Percentiles rank a stretch among this genome's conserved stretches.
Evolutionary conservation across 2,329 filamentous ascomycete genomes (phyloP).

Genomic region (Fusarium sp.): DNA sequence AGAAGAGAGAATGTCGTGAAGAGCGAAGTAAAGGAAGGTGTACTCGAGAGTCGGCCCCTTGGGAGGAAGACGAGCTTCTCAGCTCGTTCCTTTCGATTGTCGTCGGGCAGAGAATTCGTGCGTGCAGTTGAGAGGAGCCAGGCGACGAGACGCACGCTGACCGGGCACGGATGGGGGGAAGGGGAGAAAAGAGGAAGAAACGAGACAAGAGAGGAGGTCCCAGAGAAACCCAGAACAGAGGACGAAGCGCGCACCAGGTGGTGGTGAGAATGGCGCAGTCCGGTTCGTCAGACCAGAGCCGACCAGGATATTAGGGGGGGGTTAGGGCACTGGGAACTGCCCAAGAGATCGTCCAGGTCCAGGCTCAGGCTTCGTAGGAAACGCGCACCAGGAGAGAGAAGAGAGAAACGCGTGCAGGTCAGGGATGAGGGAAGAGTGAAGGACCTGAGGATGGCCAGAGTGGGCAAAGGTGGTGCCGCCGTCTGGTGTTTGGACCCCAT

Average conservation of each 20-base stretch:
- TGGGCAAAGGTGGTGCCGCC: conserved; percentile 34
- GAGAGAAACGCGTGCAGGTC: conserved; percentile 11
- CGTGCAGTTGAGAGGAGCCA: conserved; percentile 39
- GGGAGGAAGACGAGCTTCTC: conserved; percentile 30
- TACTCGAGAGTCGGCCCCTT: conserved; percentile 33
- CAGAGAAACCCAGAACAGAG: conserved; percentile 27
- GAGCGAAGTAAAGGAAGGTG: conserved; percentile 33
- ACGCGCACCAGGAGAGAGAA: conserved; percentile 9
- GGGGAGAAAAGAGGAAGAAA: conserved; percentile 21
- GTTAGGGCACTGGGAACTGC: conserved; percentile 26
- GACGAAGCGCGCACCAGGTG: conserved; percentile 18
- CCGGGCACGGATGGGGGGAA: conserved; percentile 41
- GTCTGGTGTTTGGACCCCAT: conserved; percentile 44
- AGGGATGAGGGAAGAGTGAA: conserved; percentile 33
- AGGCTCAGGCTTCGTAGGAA: neutral
- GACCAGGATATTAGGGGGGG: conserved; percentile 34
- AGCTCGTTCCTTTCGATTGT: conserved; percentile 44
- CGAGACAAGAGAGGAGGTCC: conserved; percentile 25
- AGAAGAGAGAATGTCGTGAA: conserved; percentile 38
- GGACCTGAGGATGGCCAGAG: conserved; percentile 34
- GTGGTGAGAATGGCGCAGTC: conserved; percentile 25
- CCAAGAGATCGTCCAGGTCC: conserved; percentile 10
- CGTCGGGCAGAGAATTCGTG: conserved; percentile 23
- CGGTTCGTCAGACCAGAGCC: conserved; percentile 13
- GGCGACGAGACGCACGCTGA: conserved; percentile 41